These are phyloP conservation scores for Orbilia blumenaviensis DNA, from an alignment of 2,329 filamentous ascomycete species.

Conservation along the genomic window DNA sequence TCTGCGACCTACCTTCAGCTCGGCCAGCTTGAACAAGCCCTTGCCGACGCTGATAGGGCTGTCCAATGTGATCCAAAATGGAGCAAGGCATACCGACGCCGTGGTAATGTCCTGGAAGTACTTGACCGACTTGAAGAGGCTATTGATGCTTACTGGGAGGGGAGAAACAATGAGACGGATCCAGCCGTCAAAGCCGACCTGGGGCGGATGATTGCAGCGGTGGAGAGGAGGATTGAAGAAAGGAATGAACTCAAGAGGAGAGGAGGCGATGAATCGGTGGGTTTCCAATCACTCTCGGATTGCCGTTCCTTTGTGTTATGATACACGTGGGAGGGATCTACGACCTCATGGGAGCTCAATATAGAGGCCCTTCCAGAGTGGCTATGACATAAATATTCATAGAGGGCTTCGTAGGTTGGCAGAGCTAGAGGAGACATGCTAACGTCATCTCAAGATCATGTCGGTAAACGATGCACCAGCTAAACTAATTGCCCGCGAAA, in stretches of 20 bases:
- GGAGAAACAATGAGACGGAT: slow-evolving; percentile 52
- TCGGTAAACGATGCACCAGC: slow-evolving; percentile 53
- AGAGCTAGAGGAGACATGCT: slow-evolving; percentile 6
- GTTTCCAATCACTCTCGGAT: not conserved
- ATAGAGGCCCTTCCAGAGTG: not conserved
- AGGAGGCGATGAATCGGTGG: slow-evolving; percentile 38
- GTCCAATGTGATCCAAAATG: slow-evolving; percentile 56
- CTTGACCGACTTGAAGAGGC: slow-evolving; percentile 55
- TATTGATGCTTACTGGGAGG: slow-evolving; percentile 54
- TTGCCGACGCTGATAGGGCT: slow-evolving; percentile 56
- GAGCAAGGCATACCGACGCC: slow-evolving; percentile 56
- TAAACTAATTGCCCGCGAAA: slow-evolving; percentile 55
- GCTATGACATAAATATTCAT: not conserved
- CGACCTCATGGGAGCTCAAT: slow-evolving; percentile 4
- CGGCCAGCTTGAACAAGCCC: slow-evolving; percentile 54
- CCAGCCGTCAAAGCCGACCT: slow-evolving; percentile 46
- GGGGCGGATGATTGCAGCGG: slow-evolving; percentile 45
- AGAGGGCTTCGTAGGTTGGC: slow-evolving; percentile 12
- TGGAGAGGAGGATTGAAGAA: slow-evolving; percentile 51
- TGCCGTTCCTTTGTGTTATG: not conserved
- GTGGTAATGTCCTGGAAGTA: slow-evolving; percentile 56
- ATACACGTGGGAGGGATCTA: slow-evolving; percentile 47
- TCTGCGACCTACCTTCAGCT: slow-evolving; percentile 56
- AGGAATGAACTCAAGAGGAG: slow-evolving; percentile 19
- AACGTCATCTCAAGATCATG: slow-evolving; percentile 25